Base-by-base conservation (phyloP, 805 yeast species). In the Metschnikowia reukaufii region DNA sequence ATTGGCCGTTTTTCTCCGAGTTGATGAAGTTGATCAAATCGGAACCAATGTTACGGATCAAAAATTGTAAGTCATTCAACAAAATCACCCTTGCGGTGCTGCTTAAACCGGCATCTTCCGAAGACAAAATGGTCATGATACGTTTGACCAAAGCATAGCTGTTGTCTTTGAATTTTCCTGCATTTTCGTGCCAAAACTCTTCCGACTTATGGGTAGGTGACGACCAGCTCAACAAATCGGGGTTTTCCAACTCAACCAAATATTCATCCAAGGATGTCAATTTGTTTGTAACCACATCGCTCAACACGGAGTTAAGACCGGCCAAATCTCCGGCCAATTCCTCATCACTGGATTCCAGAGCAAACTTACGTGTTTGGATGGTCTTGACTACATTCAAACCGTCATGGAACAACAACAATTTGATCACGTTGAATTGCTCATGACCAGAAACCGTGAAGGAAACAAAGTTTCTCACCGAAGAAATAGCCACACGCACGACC, bases 211-310 rank as follows among this genome's bases (percentile, higher is more conserved):
- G 99, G 18, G 96, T 90, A 44, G 99, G 98, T 2, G 96, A 84
- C 2, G 75, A 60, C 72, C 72, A 72, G 86, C 96, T 88, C 52
- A 81, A 79, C 60, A 94, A 78, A 48, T 79, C 76, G 50, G 87
- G 86, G 48, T 91, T 82, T 50, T 82, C 84, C 51, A 94, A 77
- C 68, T 94, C 98, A 39, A 88, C 82, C 58, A 79, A 74, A 65
- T 92, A 94, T 65, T 91, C 97, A 61, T 94, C 98, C 65, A 92
- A 88, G 1, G 96, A 89, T 4, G 97, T 85, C 72, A 94, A 79
- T 55, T 80, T 82, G 42, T 62, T 64, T 40, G 83, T 79, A 51
- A 85, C 90, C 40, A 88, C 84, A 23, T 82, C 86, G 52, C 81
- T 82, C 54, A 92, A 76, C n/a, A 73, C 72, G 30, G 74, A 80